These are phyloP conservation scores for Pelargonium citronellum DNA, from an alignment of 441 rosid genomes.

Conservation along the genomic window DNA sequence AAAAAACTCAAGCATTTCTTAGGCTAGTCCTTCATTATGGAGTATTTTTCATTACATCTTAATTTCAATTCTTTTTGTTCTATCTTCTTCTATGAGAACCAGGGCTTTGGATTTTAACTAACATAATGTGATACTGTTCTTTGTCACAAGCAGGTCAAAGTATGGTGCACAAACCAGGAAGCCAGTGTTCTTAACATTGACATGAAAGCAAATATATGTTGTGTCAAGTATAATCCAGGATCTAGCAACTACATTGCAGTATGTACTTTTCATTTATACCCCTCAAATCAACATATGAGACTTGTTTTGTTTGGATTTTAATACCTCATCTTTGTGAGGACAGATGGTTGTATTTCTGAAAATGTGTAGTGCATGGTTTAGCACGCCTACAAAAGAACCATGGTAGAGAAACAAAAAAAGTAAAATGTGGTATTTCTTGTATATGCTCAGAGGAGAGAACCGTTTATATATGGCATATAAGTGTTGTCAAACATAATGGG, in stretches of 20 bases:
- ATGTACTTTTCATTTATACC: slow-evolving; percentile 21
- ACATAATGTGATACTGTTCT: slow-evolving; percentile 17
- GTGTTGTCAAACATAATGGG: too few relatives aligned
- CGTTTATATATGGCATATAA: too few relatives aligned
- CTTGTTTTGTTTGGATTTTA: slow-evolving; percentile 5
- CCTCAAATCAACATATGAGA: not conserved
- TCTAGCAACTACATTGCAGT: slow-evolving; percentile 93
- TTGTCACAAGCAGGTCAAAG: slow-evolving; percentile 67
- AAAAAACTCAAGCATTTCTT: not conserved
- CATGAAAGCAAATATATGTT: slow-evolving; percentile 98
- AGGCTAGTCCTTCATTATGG: not conserved
- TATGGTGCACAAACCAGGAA: slow-evolving; percentile 97
- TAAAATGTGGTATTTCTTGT: too few relatives aligned
- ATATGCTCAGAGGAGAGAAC: too few relatives aligned
- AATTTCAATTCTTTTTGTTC: not conserved
- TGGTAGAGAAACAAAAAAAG: too few relatives aligned
- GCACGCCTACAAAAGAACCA: not conserved
- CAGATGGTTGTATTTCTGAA: slow-evolving; percentile 1
- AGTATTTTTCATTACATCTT: not conserved
- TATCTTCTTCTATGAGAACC: slow-evolving; percentile 4
- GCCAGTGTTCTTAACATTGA: slow-evolving; percentile 90
- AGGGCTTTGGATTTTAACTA: slow-evolving; percentile 11
- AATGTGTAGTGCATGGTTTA: not conserved
- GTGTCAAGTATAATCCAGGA: slow-evolving; percentile 98
- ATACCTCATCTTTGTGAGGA: slow-evolving; percentile 4